phyloP scores from a whole-genome alignment of 805 yeast species.

The Metschnikowia matae region DNA sequence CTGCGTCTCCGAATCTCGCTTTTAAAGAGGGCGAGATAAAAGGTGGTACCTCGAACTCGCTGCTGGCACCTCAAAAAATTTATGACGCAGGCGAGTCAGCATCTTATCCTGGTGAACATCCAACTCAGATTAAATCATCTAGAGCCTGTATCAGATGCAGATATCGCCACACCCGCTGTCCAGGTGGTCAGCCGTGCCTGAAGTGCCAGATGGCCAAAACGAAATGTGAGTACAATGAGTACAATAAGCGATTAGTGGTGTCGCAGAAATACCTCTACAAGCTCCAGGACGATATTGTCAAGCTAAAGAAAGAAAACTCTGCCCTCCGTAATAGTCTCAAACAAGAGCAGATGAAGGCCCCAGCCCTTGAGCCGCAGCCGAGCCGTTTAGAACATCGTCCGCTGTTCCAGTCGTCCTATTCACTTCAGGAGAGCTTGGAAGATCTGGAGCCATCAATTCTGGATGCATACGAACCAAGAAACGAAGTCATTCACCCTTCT shows the following conservation, averaged over 20 bases:
- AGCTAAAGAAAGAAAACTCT: slow-evolving; percentile 63
- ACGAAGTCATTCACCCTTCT: slow-evolving; percentile 65
- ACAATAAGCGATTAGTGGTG: slow-evolving; percentile 67
- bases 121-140: slow-evolving; percentile 28
- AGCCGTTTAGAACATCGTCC: background rate
- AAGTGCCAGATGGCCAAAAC: slow-evolving; percentile 55
- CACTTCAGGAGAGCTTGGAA: slow-evolving; percentile 4
- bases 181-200: slow-evolving; percentile 71
- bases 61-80: background rate
- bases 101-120: slow-evolving; percentile 2
- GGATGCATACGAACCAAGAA: slow-evolving; percentile 4
- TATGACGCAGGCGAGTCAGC: slow-evolving; percentile 3
- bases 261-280: slow-evolving; percentile 66
- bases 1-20: background rate
- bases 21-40: background rate
- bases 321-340: slow-evolving; percentile 44
- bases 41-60: background rate
- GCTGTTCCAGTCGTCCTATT: slow-evolving; percentile 6
- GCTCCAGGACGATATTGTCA: slow-evolving; percentile 63
- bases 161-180: slow-evolving; percentile 69
- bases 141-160: slow-evolving; percentile 63
- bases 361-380: background rate
- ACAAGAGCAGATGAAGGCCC: slow-evolving; percentile 20
- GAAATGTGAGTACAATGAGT: slow-evolving; percentile 67
- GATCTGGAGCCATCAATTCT: slow-evolving; percentile 3